phyloP scores from a whole-genome alignment of 768 basidiomycete species.

The Lactarius tabidus region DNA sequence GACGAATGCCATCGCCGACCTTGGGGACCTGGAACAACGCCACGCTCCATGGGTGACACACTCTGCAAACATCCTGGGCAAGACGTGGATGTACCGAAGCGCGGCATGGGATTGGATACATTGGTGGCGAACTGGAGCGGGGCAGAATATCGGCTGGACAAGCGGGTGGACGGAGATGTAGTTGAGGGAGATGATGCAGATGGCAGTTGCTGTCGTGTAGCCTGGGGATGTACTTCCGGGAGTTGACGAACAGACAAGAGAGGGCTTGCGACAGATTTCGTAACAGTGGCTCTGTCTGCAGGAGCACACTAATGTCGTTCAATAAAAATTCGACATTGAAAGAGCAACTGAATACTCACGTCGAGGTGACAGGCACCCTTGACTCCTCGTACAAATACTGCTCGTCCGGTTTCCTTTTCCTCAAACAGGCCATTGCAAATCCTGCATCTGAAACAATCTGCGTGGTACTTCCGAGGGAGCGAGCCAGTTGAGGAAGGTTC shows the following conservation, averaged over 20 bases:
- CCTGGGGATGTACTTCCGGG: slow-evolving; percentile 9
- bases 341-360: slow-evolving; percentile 33
- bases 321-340: slow-evolving; percentile 3
- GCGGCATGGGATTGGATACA: slow-evolving; percentile 38
- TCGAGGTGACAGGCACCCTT: slow-evolving; percentile 68
- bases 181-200: slow-evolving; percentile 27
- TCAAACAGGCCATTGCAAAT: slow-evolving; percentile 63
- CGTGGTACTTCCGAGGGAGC: slow-evolving; percentile 61
- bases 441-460: slow-evolving; percentile 69
- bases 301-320: slow-evolving; percentile 42
- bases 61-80: slow-evolving; percentile 74
- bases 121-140: slow-evolving; percentile 38
- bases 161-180: slow-evolving; percentile 28
- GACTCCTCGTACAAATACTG: slow-evolving; percentile 64
- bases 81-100: slow-evolving; percentile 54
- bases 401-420: slow-evolving; percentile 56
- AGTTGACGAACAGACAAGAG: slow-evolving; percentile 14
- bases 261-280: slow-evolving; percentile 17
- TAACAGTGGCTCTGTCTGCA: slow-evolving; percentile 40
- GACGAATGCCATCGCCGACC: slow-evolving; percentile 74
- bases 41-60: slow-evolving; percentile 80
- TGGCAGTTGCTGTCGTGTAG: slow-evolving; percentile 20
- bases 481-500: slow-evolving; percentile 39
- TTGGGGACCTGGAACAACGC: slow-evolving; percentile 81
- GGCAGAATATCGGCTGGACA: slow-evolving; percentile 41